A percentile compares a stretch with the other conserved stretches of the same genome.
Evolutionary conservation across 768 basidiomycete species (phyloP).

Genomic region (Mycena kentingensis): DNA sequence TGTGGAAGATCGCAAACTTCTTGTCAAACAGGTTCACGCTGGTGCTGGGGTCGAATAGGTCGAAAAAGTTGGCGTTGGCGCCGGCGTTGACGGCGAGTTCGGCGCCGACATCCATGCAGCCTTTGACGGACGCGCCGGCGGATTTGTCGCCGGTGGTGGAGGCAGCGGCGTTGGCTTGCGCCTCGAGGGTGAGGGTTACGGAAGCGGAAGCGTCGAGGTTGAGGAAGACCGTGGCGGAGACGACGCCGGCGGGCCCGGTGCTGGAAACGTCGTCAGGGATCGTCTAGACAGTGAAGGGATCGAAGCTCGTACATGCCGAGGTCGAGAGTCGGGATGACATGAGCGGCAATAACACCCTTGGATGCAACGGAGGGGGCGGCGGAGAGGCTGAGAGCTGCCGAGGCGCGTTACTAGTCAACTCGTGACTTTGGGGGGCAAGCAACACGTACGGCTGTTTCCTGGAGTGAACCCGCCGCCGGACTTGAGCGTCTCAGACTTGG

Average conservation of each 20-base stretch:
- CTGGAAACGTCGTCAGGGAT: background rate
- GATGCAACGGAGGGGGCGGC: conserved; percentile 32
- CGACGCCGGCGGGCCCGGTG: conserved; percentile 19
- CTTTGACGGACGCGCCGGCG: conserved; percentile 23
- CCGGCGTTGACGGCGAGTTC: conserved; percentile 42
- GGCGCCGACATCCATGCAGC: conserved; percentile 39
- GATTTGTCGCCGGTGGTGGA: conserved; percentile 2
- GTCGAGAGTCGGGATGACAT: conserved; percentile 40
- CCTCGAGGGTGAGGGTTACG: conserved; percentile 26
- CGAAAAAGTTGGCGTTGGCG: conserved; percentile 42
- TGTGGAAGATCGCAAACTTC: conserved; percentile 40
- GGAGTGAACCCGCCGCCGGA: conserved; percentile 31
- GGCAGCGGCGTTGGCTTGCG: conserved; percentile 12
- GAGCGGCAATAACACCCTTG: conserved; percentile 33
- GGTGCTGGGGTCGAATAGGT: conserved; percentile 37
- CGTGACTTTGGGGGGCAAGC: background rate
- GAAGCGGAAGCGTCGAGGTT: conserved; percentile 32
- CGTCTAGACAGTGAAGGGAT: background rate
- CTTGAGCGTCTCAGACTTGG: conserved; percentile 27
- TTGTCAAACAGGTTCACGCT: conserved; percentile 37
- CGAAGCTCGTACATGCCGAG: conserved; percentile 31
- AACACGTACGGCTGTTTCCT: conserved; percentile 33
- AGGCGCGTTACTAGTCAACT: background rate
- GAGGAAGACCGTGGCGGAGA: conserved; percentile 21
- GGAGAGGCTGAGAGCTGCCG: conserved; percentile 34